Percentiles rank a stretch among this genome's conserved stretches.
Evolutionary conservation across 2,329 filamentous ascomycete genomes (phyloP).

Genomic region (Diaporthe helianthi): DNA sequence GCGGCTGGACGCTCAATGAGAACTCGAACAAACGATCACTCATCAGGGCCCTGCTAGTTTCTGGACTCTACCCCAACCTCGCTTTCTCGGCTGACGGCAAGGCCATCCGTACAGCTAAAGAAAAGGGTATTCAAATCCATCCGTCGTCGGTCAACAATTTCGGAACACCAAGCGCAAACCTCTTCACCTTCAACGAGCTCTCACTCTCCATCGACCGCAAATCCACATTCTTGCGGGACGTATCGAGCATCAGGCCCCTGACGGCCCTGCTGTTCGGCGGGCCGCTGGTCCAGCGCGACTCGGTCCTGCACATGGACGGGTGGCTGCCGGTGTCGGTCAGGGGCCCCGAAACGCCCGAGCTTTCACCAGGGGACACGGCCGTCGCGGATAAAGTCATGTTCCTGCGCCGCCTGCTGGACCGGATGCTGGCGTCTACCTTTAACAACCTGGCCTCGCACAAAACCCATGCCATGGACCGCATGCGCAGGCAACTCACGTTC

Average conservation of each 20-base stretch:
- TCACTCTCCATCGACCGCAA: not conserved
- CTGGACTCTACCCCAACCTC: slow-evolving; percentile 54
- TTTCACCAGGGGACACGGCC: not conserved
- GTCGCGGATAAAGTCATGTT: not conserved
- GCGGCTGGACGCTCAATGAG: slow-evolving; percentile 48
- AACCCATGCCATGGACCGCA: not conserved
- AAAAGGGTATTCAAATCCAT: slow-evolving; percentile 1
- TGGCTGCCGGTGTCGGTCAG: slow-evolving; percentile 27
- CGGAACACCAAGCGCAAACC: accelerated
- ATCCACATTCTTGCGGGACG: slow-evolving; percentile 14
- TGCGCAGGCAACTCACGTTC: not conserved
- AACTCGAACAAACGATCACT: slow-evolving; percentile 52
- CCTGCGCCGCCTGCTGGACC: slow-evolving; percentile 18
- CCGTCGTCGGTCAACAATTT: slow-evolving; percentile 12
- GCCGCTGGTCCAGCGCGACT: not conserved
- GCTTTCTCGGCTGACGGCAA: slow-evolving; percentile 36
- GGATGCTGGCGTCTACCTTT: slow-evolving; percentile 21
- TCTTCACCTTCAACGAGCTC: slow-evolving; percentile 13
- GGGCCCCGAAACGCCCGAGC: too few species aligned
- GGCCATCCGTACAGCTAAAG: not conserved
- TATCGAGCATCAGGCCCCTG: not conserved
- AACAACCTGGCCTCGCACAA: not conserved
- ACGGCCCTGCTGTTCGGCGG: slow-evolving; percentile 22
- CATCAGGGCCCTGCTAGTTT: slow-evolving; percentile 54
- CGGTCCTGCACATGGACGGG: slow-evolving; percentile 4